A percentile compares a stretch with the other conserved stretches of the same genome.
These are phyloP conservation scores for Rhodotorula toruloides DNA, from an alignment of 768 basidiomycete genomes.

Conservation along the genomic window DNA sequence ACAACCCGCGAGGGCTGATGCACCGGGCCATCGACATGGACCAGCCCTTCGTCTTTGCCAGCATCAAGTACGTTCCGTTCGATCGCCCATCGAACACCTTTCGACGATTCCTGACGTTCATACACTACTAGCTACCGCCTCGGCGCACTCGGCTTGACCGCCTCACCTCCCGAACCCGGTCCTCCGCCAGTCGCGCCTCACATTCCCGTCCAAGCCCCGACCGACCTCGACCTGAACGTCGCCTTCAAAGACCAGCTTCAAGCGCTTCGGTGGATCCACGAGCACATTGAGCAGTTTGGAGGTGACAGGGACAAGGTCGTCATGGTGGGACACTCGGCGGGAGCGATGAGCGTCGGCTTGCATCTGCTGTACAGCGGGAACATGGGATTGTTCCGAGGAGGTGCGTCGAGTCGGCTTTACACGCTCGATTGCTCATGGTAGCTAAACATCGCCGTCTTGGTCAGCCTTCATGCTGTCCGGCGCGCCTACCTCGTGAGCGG, in stretches of 20 bases:
- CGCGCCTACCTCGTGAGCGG: conserved; percentile 31
- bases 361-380: conserved; percentile 28
- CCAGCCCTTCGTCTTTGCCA: conserved; percentile 26
- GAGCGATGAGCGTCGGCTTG: conserved; percentile 30
- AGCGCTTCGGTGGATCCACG: conserved; percentile 49
- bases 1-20: conserved; percentile 31
- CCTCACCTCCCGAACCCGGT: conserved; percentile 24
- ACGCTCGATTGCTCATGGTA: too few relatives aligned
- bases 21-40: conserved; percentile 16
- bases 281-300: conserved; percentile 48
- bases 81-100: background rate
- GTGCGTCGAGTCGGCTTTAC: background rate
- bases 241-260: conserved; percentile 52
- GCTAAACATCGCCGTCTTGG: background rate
- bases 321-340: conserved; percentile 32
- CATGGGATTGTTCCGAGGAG: conserved; percentile 23
- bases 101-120: background rate
- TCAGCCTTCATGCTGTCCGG: conserved; percentile 39
- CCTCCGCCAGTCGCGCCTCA: conserved; percentile 17
- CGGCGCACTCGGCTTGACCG: conserved; percentile 30
- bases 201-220: conserved; percentile 15
- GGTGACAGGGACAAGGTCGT: conserved; percentile 44
- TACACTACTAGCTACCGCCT: conserved; percentile 27
- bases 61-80: conserved; percentile 21
- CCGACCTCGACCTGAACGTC: conserved; percentile 50